Evolutionary conservation across 2,329 filamentous ascomycete genomes (phyloP), one percentile per base, ranked within the genome.

Genomic region (Phyllosticta citribraziliensis): DNA sequence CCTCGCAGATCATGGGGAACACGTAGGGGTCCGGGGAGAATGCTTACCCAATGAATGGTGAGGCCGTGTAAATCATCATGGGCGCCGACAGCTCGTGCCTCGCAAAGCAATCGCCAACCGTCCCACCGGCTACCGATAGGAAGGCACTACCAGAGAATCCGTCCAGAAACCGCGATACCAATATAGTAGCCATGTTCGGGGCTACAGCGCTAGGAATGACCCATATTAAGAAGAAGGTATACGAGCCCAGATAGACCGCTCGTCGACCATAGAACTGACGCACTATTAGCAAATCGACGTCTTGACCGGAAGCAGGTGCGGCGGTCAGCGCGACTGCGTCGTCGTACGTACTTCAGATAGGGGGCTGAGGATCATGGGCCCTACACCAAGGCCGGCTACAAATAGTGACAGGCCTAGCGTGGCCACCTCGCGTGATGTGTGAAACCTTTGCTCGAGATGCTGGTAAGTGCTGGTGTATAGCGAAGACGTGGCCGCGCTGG

Each of bases 391-490:
- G 19, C 92, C 92, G 60, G 91, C 80, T 56, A 96, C 91, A 69
- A 92, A 97, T 1, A 88, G 80, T 0, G 89, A 91, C 57, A 97
- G 77, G 0, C 92, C 93, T 10, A 96, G 73, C 2, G 90, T 91
- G 12, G 88, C 89, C 24, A 95, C 81, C 56, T 89, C 78, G 61
- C 83, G 81, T 0, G 88, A 88, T 67, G 83, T 82, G 65, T 83
- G 76, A 67, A 96, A 95, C 63, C 95, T 88, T 25, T 79, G 75
- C 64, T 87, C 84, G 74, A 96, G 84, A 73, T 94, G 88, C 19
- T 69, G 70, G 72, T 96, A 97, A 0, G 89, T 94, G 12, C 84
- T 84, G 0, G 91, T 93, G 74, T 97, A 96, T 67, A 96, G 85
- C n/a, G 91, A 94, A 55, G 88, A 92, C 1, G 89, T 84, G 70